Evolutionary conservation across 495 filamentous ascomycete genomes (phyloP), one percentile per base, ranked within the genome.

Genomic region (Lasiosphaeria hispida): DNA sequence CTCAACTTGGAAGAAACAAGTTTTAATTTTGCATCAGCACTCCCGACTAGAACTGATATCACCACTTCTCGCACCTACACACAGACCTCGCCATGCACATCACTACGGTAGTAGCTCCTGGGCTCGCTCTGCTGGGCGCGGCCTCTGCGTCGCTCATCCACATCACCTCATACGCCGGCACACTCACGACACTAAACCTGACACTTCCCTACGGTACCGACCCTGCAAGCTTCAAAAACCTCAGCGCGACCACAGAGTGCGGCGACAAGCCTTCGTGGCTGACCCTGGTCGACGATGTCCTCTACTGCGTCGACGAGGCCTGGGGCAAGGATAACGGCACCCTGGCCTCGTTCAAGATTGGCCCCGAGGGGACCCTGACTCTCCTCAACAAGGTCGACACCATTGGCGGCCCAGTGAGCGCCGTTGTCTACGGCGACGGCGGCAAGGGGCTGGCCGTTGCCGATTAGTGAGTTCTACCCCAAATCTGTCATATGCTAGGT

Each of bases 271-370:
- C 84, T n/a, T 81, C 82, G 44, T 87, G 83, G 83, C 65, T 87
- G 45, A 77, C 77, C 7, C 73, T 82, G 11, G 60, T 66, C 43
- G 72, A 77, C 39, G 63, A 69, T 9, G 71, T 77, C 9, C 63
- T 89, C n/a, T 88, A 85, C 73, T 86, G 83, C 70, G 66, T 81
- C 19, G 79, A 87, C 53, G 86, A 89, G 66, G 72, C 64, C 35
- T 65, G 72, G 41, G 48, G n/a, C 43, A 44, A 53, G 18, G 61
- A 61, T 13, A 73, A 72, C 54, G 79, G 77, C 23, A 62, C 68
- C 14, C 64, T 83, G 44, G 62, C 70, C 37, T 67, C 72, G 15
- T 80, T 77, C 58, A 63, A 61, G 50, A 65, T 64, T 8, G 53
- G 65, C 38, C 40, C 55, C 51, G 63, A 73, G 59, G 77, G 77